A percentile compares a stretch with the other conserved stretches of the same genome.
Evolutionary conservation across 805 yeast species (phyloP).

Genomic region (Saccharomyces mikatae): DNA sequence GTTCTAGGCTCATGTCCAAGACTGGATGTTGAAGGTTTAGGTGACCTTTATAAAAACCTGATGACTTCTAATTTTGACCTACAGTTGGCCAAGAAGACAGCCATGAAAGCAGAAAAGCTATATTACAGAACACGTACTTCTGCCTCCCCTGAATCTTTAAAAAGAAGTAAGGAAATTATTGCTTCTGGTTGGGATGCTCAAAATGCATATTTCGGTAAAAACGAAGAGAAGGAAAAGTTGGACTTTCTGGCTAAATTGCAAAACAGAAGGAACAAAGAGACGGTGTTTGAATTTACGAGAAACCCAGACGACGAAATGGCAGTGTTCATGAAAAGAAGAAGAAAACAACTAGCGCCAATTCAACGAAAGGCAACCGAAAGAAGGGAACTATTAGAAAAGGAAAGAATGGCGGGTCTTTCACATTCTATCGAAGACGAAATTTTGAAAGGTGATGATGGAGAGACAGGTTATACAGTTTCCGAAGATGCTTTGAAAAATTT

Average conservation of each 20-base stretch:
- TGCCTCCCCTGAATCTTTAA: conserved; percentile 80
- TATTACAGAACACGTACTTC: conserved; percentile 78
- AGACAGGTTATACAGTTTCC: conserved; percentile 41
- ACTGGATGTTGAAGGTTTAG: conserved; percentile 53
- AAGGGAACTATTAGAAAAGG: conserved; percentile 58
- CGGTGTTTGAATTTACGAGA: conserved; percentile 85
- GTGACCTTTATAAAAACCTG: conserved; percentile 61
- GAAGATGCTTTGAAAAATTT: conserved; percentile 35
- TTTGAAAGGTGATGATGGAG: conserved; percentile 42
- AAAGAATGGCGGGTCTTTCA: conserved; percentile 64
- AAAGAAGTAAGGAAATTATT: conserved; percentile 72
- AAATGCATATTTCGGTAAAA: conserved; percentile 69
- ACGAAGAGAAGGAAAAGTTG: conserved; percentile 65
- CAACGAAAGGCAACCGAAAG: conserved; percentile 72
- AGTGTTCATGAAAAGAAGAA: conserved; percentile 75
- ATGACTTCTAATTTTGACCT: conserved; percentile 62
- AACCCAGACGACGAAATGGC: conserved; percentile 60
- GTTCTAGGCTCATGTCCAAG: conserved; percentile 83
- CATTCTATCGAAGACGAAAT: conserved; percentile 71
- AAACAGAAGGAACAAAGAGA: conserved; percentile 68
- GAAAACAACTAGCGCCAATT: conserved; percentile 82
- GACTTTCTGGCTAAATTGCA: conserved; percentile 63
- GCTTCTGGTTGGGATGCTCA: conserved; percentile 83
- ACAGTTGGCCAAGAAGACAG: conserved; percentile 54
- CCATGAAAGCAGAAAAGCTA: conserved; percentile 80